Conservation (phyloP, 371 early-diverging fungal genomes). For the Blyttiomyces sp. region DNA sequence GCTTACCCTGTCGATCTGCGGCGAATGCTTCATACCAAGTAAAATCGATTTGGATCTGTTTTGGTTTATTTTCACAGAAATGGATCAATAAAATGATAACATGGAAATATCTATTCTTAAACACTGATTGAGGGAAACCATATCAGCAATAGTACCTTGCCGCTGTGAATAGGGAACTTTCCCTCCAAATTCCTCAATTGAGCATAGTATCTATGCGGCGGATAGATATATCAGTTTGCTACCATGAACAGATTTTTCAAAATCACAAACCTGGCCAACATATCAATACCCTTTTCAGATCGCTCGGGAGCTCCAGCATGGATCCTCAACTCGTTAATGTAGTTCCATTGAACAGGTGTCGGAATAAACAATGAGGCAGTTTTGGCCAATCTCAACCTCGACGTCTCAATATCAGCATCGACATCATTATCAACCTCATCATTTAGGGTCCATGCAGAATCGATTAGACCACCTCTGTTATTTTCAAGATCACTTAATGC, state of each 20-base stretch:
- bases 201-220: conserved; percentile 45
- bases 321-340: conserved; percentile 47
- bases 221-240: too few relatives aligned
- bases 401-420: not conserved
- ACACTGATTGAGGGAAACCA: too few relatives aligned
- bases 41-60: conserved; percentile 35
- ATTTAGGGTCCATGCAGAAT: too few relatives aligned
- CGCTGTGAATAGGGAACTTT: conserved; percentile 48
- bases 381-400: not conserved
- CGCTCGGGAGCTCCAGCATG: conserved; percentile 54
- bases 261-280: conserved; percentile 32
- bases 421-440: not conserved
- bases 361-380: conserved; percentile 26
- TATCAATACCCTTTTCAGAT: conserved; percentile 41
- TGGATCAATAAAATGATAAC: too few relatives aligned
- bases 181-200: conserved; percentile 42
- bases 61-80: not conserved
- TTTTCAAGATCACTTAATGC: not conserved
- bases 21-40: conserved; percentile 48
- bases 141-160: conserved; percentile 28
- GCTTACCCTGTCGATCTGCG: conserved; percentile 30
- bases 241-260: not conserved
- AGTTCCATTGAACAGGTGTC: conserved; percentile 46
- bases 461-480: not conserved
- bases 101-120: too few relatives aligned